Conservation (phyloP, 345 rosid genomes). For the Pistacia integerrima region DNA sequence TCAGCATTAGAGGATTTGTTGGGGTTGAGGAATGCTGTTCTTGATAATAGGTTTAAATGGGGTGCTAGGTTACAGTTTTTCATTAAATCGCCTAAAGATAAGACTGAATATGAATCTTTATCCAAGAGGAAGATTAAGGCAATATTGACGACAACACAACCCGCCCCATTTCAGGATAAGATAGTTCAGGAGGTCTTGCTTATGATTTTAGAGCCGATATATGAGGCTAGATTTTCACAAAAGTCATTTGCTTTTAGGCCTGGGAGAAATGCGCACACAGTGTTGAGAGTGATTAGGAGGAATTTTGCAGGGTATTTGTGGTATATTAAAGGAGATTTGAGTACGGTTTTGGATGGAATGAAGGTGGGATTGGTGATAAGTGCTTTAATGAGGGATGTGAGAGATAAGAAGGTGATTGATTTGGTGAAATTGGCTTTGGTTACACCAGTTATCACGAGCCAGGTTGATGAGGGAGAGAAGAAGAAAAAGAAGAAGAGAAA, state of each 20-base stretch:
- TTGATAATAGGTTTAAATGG: slow-evolving; percentile 92
- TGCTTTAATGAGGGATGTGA: slow-evolving; percentile 89
- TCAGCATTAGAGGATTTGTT: slow-evolving; percentile 81
- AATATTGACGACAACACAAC: slow-evolving; percentile 84
- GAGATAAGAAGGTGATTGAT: slow-evolving; percentile 94
- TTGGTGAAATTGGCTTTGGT: slow-evolving; percentile 77
- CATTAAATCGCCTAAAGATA: slow-evolving; percentile 87
- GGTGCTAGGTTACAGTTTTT: slow-evolving; percentile 90
- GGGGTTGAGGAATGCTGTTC: slow-evolving; percentile 85
- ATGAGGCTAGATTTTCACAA: slow-evolving; percentile 83
- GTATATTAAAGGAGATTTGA: slow-evolving; percentile 92
- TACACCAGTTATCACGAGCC: slow-evolving; percentile 74
- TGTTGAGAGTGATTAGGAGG: slow-evolving; percentile 86
- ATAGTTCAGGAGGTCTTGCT: slow-evolving; percentile 89
- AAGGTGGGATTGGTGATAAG: slow-evolving; percentile 78
- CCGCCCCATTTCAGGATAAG: slow-evolving; percentile 88
- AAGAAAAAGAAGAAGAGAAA: slow-evolving; percentile 83
- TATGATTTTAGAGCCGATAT: slow-evolving; percentile 83
- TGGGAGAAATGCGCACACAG: slow-evolving; percentile 85
- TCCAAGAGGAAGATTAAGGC: slow-evolving; percentile 96
- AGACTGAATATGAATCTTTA: slow-evolving; percentile 77
- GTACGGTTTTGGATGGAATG: slow-evolving; percentile 91
- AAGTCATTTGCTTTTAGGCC: slow-evolving; percentile 93
- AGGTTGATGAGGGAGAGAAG: slow-evolving; percentile 54
- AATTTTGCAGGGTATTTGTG: slow-evolving; percentile 90